phyloP scores from a whole-genome alignment of 192 early-diverging fungal genomes.

The Coemansia sp. region DNA sequence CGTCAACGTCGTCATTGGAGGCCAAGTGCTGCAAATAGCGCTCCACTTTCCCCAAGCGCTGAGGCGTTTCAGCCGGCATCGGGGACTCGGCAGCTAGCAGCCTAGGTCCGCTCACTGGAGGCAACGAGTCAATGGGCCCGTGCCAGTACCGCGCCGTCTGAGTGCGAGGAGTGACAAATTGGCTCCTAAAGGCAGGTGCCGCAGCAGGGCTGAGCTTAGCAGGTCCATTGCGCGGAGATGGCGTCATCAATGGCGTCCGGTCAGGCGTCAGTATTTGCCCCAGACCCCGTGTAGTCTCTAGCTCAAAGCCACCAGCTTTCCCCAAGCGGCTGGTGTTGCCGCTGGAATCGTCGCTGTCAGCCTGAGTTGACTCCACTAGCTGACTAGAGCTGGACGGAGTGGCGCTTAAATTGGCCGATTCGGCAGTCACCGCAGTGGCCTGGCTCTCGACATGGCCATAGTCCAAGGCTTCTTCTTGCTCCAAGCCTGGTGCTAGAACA shows the following conservation, averaged over 20 bases:
- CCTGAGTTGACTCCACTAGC: conserved; percentile 3
- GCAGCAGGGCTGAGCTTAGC: conserved; percentile 5
- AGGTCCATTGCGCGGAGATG: conserved; percentile 11
- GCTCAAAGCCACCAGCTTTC: background rate
- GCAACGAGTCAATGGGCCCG: conserved; percentile 35
- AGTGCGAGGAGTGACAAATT: conserved; percentile 41
- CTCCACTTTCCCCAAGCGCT: conserved; percentile 31
- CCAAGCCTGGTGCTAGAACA: background rate
- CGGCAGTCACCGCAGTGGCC: conserved; percentile 18
- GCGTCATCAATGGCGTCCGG: conserved; percentile 25
- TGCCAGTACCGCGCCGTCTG: conserved; percentile 51
- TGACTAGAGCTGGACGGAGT: background rate
- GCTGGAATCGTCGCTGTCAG: conserved; percentile 3
- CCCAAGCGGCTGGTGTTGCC: background rate
- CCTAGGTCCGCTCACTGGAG: background rate
- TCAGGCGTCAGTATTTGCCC: conserved; percentile 21
- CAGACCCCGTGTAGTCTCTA: background rate
- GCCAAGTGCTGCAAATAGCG: conserved; percentile 27
- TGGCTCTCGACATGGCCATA: conserved; percentile 16
- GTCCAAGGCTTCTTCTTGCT: background rate
- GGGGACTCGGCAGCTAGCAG: conserved; percentile 30
- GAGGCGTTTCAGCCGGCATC: conserved; percentile 36
- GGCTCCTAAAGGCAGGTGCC: background rate
- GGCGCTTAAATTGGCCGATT: background rate
- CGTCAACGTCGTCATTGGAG: conserved; percentile 32